Base-by-base conservation (phyloP, 2,329 filamentous ascomycete species). In the Aspergillus aculeatus region DNA sequence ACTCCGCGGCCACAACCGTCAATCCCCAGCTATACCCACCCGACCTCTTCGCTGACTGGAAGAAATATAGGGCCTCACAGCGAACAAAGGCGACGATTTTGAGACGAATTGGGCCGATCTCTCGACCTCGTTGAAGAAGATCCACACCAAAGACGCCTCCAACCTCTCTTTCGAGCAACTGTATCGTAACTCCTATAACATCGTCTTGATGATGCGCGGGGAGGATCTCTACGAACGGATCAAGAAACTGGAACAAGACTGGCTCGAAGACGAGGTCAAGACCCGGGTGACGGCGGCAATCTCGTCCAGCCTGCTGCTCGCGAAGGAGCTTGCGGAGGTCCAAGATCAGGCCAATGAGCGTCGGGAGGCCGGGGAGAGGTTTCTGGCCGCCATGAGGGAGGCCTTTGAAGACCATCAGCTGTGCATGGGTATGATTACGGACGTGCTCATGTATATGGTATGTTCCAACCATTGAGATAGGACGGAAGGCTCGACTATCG, bases 371-470 rank as follows among this genome's bases (percentile, higher is more conserved):
- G 93, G 93, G 51, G 92, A 96, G 75, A 88, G 84, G 70, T 96
- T 98, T 65, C 77, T 99, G 60, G 86, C 85, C 57, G 89, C 86
- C 0, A 76, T 98, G 14, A 89, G 89, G 67, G 83, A 87, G 59
- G 86, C 88, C 2, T 99, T 93, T 92, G 86, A 92, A 62, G 90
- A 96, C 63, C 93, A 99, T 72, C 91, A 93, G 72, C 85, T 90
- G 58, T 93, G 90, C 49, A 96, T 96, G 91, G 92, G 92, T 71
- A 98, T 98, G 94, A 89, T 92, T 54, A 92, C 93, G 4, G 95
- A 98, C 74, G 92, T 98, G 32, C 82, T 98, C 54, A 97, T 98
- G 92, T 97, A 97, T 72, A 91, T 99, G 82, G 84, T 86, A 71
- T 70, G 81, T 70, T 9, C 2, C 7, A 4, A 4, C 16, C 12